phyloP scores from a whole-genome alignment of 2,329 filamentous ascomycete genomes.

The Penicillium sp. region DNA sequence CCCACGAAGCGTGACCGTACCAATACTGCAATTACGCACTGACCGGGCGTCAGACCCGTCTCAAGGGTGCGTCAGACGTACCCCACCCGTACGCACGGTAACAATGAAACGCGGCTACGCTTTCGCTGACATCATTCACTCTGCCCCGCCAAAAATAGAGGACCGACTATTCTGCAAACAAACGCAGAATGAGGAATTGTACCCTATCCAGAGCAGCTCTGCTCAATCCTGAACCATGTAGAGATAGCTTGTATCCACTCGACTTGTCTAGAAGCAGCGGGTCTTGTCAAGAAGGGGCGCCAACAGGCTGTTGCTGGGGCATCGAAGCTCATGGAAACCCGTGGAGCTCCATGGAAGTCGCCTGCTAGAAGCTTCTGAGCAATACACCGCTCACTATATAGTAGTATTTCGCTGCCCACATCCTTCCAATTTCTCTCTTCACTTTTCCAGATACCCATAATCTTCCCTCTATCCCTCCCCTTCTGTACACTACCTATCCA shows the following conservation, averaged over 20 bases:
- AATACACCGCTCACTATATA: constrained; percentile 45
- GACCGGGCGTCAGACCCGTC: background rate
- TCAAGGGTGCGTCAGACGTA: background rate
- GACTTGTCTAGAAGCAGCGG: constrained; percentile 16
- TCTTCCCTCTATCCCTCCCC: constrained; percentile 5
- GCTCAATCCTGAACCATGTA: constrained; percentile 2
- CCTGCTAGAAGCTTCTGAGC: constrained; percentile 44
- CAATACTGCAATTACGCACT: background rate
- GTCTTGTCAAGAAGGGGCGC: constrained; percentile 8
- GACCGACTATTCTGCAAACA: background rate
- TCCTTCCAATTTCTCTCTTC: constrained; percentile 16
- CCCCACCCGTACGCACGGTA: background rate
- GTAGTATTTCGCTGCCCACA: constrained; percentile 33
- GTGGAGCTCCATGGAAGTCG: constrained; percentile 39
- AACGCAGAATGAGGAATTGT: constrained; percentile 7
- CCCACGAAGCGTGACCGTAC: constrained; percentile 6
- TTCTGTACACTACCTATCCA: constrained; percentile 21
- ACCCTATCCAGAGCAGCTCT: background rate
- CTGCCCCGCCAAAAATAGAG: constrained; percentile 23
- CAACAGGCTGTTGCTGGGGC: constrained; percentile 19
- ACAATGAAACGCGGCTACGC: constrained; percentile 7
- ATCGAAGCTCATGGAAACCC: constrained; percentile 34
- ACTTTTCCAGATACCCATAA: constrained; percentile 17
- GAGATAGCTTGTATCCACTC: constrained; percentile 4
- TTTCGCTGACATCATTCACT: constrained; percentile 19